Percentiles rank a stretch among this genome's conserved stretches.
phyloP scores from a whole-genome alignment of 1,139 yeast species.

The Saccharomycopsis hybrid region DNA sequence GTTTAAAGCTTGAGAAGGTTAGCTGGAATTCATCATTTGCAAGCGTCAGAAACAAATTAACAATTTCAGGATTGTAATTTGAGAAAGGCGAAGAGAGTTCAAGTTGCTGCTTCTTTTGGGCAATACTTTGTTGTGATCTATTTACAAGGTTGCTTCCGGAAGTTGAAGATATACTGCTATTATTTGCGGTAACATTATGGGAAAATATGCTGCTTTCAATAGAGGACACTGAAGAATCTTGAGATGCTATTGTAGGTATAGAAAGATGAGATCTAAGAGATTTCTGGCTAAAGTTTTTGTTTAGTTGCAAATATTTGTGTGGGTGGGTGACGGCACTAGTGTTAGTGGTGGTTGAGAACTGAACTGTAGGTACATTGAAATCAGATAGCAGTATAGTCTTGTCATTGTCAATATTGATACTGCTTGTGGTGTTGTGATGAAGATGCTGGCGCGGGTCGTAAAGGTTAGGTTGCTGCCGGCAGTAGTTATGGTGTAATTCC shows the following conservation, averaged over 20 bases:
- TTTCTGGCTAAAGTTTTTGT: constrained; percentile 1
- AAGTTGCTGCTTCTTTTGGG: not conserved
- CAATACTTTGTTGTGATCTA: not conserved
- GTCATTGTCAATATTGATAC: too few species aligned
- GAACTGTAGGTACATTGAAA: too few species aligned
- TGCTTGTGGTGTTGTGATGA: too few species aligned
- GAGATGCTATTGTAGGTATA: not conserved
- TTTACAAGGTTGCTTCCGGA: not conserved
- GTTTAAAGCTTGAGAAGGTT: not conserved
- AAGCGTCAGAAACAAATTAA: not conserved
- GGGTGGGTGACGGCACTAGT: not conserved
- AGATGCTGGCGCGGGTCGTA: too few species aligned
- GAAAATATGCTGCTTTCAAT: not conserved
- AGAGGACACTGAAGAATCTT: not conserved
- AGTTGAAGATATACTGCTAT: not conserved
- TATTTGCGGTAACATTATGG: too few species aligned
- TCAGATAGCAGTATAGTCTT: too few species aligned
- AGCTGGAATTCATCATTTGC: not conserved
- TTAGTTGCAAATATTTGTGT: not conserved
- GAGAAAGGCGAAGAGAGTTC: too few species aligned
- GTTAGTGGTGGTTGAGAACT: too few species aligned
- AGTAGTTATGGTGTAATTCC: too few species aligned
- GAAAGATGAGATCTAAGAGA: not conserved
- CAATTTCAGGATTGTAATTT: not conserved
- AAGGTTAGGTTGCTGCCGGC: too few species aligned